These are phyloP conservation scores for Tulasnella sp. DNA, from an alignment of 768 basidiomycete genomes.

Conservation along the genomic window DNA sequence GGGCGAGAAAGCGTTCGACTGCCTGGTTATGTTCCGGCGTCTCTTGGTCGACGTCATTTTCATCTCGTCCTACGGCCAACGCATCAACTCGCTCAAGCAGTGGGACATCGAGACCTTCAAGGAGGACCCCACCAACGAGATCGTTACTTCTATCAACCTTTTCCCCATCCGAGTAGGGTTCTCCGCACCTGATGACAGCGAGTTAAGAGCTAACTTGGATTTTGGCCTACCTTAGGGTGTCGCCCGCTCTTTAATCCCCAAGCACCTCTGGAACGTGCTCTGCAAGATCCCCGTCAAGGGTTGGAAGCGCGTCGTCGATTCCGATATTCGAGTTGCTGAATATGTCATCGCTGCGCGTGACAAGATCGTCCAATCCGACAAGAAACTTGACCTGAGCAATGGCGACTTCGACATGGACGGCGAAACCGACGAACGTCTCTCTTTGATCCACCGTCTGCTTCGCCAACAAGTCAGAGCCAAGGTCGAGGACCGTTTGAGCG, in stretches of 20 bases:
- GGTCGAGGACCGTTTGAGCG: slow-evolving; percentile 14
- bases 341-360: slow-evolving; percentile 32
- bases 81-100: slow-evolving; percentile 28
- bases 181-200: neutral
- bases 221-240: neutral
- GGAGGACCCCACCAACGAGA: slow-evolving; percentile 22
- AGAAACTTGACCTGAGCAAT: neutral
- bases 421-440: slow-evolving; percentile 23
- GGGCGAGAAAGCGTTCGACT: slow-evolving; percentile 23
- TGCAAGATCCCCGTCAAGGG: slow-evolving; percentile 27
- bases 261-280: slow-evolving; percentile 13
- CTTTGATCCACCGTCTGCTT: slow-evolving; percentile 27
- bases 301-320: slow-evolving; percentile 30
- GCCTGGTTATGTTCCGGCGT: slow-evolving; percentile 30
- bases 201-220: neutral
- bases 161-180: slow-evolving; percentile 29
- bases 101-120: slow-evolving; percentile 29
- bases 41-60: slow-evolving; percentile 31
- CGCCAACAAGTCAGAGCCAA: slow-evolving; percentile 27
- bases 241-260: slow-evolving; percentile 15
- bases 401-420: slow-evolving; percentile 13
- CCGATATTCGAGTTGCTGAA: slow-evolving; percentile 17
- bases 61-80: slow-evolving; percentile 31
- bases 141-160: slow-evolving; percentile 27
- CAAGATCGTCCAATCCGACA: slow-evolving; percentile 7